Conservation (phyloP, 768 basidiomycete genomes). For the Pisolithus tinctorius region DNA sequence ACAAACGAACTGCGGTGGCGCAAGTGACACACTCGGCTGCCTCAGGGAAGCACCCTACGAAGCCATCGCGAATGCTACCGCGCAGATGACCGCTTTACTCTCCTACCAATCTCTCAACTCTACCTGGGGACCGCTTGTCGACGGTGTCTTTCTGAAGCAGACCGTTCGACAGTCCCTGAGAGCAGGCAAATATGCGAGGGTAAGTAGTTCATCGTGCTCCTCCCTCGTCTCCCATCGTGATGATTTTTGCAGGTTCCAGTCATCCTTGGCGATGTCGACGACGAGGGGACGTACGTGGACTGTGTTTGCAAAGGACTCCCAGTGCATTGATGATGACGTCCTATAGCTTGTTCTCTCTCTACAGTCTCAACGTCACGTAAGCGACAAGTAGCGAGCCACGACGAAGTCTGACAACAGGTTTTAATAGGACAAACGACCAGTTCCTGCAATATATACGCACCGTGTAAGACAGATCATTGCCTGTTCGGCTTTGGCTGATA, state of each 20-base stretch:
- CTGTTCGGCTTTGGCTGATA: not conserved
- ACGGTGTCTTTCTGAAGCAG: not conserved
- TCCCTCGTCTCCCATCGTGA: not conserved
- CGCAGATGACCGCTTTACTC: conserved; percentile 5
- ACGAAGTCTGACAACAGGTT: not conserved
- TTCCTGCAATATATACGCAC: conserved; percentile 6
- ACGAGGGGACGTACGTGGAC: conserved; percentile 35
- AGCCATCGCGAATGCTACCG: conserved; percentile 5
- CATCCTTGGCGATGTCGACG: conserved; percentile 29
- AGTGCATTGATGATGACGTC: not conserved
- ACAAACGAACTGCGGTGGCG: conserved; percentile 7
- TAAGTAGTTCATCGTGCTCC: not conserved
- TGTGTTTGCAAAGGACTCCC: not conserved
- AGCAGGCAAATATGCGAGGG: conserved; percentile 1
- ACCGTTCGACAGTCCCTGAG: conserved; percentile 1
- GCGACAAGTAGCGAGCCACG: not conserved
- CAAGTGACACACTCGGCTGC: conserved; percentile 9
- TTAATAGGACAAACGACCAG: conserved; percentile 5
- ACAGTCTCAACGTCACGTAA: conserved; percentile 21
- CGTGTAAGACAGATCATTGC: not conserved
- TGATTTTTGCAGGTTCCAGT: conserved; percentile 19
- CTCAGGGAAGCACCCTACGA: conserved; percentile 13
- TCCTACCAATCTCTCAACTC: conserved; percentile 8
- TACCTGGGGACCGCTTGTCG: conserved; percentile 7
- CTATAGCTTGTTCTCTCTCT: conserved; percentile 6